Conservation (phyloP, 208 protist species). For the Trypanosoma boissoni region DNA sequence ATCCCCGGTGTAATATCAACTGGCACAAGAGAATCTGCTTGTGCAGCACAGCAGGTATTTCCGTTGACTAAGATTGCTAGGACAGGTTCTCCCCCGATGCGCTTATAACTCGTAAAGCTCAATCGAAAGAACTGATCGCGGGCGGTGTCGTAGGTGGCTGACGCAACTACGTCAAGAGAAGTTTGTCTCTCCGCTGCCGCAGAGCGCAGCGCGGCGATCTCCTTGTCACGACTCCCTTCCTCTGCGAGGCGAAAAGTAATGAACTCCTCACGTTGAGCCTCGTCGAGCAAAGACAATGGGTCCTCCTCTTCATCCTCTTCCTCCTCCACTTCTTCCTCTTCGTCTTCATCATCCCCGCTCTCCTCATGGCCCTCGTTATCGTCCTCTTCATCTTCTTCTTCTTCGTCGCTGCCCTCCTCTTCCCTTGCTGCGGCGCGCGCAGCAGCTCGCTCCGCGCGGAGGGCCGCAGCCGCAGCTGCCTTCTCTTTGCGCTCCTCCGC, state of each 20-base stretch:
- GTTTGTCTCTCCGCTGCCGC: conserved; percentile 30
- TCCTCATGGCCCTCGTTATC: conserved; percentile 29
- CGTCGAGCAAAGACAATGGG: conserved; percentile 37
- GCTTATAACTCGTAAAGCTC: conserved; percentile 45
- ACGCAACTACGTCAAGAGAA: conserved; percentile 27
- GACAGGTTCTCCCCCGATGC: conserved; percentile 33
- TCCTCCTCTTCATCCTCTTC: conserved; percentile 32
- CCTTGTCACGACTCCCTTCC: conserved; percentile 50
- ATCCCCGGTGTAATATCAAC: conserved; percentile 49
- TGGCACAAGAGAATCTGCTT: conserved; percentile 34
- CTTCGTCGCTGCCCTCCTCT: conserved; percentile 24
- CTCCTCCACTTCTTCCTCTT: conserved; percentile 28
- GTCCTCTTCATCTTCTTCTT: conserved; percentile 26
- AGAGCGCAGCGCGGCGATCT: conserved; percentile 29
- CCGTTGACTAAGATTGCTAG: conserved; percentile 31
- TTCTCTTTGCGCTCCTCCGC: conserved; percentile 41
- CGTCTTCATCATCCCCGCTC: conserved; percentile 23
- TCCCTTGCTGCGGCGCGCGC: conserved; percentile 22
- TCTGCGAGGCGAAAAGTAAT: conserved; percentile 30
- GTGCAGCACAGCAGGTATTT: conserved; percentile 41
- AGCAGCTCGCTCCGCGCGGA: conserved; percentile 25
- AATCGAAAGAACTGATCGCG: conserved; percentile 50
- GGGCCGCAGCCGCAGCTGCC: conserved; percentile 29
- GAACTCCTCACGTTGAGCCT: conserved; percentile 47
- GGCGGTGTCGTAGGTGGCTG: conserved; percentile 48